Percentiles rank a stretch among this genome's conserved stretches.
phyloP scores from a whole-genome alignment of 2,329 filamentous ascomycete genomes.

The Aspergillus tubingensis region DNA sequence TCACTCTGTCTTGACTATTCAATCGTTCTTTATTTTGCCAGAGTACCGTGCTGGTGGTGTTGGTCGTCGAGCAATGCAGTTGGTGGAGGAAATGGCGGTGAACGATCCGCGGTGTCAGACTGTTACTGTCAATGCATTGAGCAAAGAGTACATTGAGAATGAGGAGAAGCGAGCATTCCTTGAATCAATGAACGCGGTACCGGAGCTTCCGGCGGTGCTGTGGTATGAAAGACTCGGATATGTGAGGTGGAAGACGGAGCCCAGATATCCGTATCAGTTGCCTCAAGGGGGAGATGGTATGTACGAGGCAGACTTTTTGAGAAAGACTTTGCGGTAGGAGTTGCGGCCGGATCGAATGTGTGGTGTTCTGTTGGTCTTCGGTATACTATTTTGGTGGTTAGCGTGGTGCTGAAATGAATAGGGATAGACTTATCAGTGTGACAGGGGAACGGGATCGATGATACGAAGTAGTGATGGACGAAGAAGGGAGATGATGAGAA shows the following conservation, averaged over 20 bases:
- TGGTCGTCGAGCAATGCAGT: slow-evolving; percentile 21
- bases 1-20: slow-evolving; percentile 23
- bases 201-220: slow-evolving; percentile 19
- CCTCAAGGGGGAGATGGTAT: slow-evolving; percentile 11
- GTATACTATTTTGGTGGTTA: no score
- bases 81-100: slow-evolving; percentile 23
- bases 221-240: slow-evolving; percentile 33
- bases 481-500: no score
- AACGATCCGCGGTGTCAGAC: slow-evolving; percentile 15
- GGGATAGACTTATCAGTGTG: no score
- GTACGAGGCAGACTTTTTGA: slow-evolving; percentile 28
- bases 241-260: slow-evolving; percentile 30
- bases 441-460: no score
- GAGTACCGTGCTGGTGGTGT: slow-evolving; percentile 22
- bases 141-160: slow-evolving; percentile 24
- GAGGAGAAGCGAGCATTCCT: slow-evolving; percentile 1
- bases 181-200: no score
- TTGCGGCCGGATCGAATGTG: neutral
- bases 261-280: slow-evolving; percentile 17
- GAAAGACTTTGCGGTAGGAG: slow-evolving; percentile 16
- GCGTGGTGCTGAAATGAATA: no score
- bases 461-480: no score
- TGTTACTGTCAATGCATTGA: slow-evolving; percentile 21
- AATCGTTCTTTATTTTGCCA: slow-evolving; percentile 29
- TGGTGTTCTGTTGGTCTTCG: no score